Evolutionary conservation across 306 rosid genomes (phyloP).

Genomic region (Biancaea sappan): DNA sequence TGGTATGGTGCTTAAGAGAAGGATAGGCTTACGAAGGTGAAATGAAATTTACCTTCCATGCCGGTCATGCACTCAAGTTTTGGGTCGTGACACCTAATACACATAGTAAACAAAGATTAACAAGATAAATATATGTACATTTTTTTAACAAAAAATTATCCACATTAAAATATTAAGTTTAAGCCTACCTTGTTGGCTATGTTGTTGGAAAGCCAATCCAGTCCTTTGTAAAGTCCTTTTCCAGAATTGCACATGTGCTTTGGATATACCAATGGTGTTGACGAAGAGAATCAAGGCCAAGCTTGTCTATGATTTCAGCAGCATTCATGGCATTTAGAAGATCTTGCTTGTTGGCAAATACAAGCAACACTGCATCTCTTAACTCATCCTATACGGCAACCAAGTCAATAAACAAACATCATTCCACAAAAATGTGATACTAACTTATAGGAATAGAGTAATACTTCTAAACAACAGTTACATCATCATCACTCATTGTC

Average conservation of each 20-base stretch:
- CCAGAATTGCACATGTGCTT: slow-evolving; percentile 64
- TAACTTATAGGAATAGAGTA: not conserved
- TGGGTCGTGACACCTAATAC: too few species aligned
- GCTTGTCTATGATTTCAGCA: slow-evolving; percentile 59
- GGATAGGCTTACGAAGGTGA: too few species aligned
- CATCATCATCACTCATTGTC: not conserved
- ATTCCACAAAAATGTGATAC: not conserved
- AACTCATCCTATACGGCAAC: slow-evolving; percentile 48
- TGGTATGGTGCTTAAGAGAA: too few species aligned
- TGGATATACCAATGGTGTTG: slow-evolving; percentile 66
- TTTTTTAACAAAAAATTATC: not conserved
- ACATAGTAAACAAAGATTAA: not conserved
- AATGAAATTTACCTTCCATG: too few species aligned
- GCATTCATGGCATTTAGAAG: slow-evolving; percentile 69
- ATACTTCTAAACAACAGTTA: not conserved
- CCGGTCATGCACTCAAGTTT: too few species aligned
- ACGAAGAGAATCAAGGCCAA: slow-evolving; percentile 60
- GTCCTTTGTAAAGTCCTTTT: slow-evolving; percentile 60
- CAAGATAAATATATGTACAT: not conserved
- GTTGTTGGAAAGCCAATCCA: slow-evolving; percentile 64
- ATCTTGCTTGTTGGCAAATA: slow-evolving; percentile 68
- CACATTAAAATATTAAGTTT: not conserved
- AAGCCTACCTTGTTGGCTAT: slow-evolving; percentile 49
- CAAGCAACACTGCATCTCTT: slow-evolving; percentile 59
- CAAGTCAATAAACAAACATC: not conserved